Percentiles rank a stretch among this genome's conserved stretches.
These are phyloP conservation scores for Celoporthe dispersa DNA, from an alignment of 2,329 filamentous ascomycete species.

Conservation along the genomic window DNA sequence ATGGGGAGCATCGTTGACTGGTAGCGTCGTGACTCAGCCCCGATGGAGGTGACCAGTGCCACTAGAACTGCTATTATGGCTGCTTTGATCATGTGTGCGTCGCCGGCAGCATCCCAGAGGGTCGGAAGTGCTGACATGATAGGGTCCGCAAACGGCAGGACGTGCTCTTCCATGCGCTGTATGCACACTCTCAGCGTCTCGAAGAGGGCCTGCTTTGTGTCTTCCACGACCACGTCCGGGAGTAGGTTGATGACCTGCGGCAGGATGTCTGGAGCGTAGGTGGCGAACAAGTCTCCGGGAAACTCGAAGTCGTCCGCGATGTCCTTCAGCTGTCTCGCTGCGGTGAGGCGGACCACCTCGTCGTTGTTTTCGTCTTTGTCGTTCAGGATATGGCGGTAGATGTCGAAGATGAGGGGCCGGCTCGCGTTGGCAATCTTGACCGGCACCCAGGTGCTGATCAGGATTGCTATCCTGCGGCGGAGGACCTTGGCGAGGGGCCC, in stretches of 20 bases:
- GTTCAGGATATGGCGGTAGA: constrained; percentile 85
- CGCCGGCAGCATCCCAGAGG: constrained; percentile 81
- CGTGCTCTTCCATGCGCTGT: constrained; percentile 77
- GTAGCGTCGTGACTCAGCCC: constrained; percentile 75
- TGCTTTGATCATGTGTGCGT: constrained; percentile 90
- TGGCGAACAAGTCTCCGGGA: constrained; percentile 71
- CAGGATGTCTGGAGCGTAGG: constrained; percentile 76
- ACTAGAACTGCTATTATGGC: constrained; percentile 85
- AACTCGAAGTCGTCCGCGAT: constrained; percentile 88
- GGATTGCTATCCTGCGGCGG: constrained; percentile 82
- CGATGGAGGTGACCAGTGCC: constrained; percentile 85
- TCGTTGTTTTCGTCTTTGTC: constrained; percentile 81
- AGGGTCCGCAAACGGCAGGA: constrained; percentile 71
- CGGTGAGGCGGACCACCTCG: constrained; percentile 87
- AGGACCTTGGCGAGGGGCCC: constrained; percentile 75
- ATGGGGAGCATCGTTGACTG: constrained; percentile 82
- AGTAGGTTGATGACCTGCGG: constrained; percentile 77
- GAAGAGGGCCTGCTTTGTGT: constrained; percentile 88
- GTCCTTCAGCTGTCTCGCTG: constrained; percentile 80
- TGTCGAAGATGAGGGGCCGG: constrained; percentile 78
- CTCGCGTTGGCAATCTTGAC: constrained; percentile 73
- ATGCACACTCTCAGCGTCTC: constrained; percentile 85
- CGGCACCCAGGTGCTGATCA: constrained; percentile 87
- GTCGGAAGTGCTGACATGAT: constrained; percentile 80
- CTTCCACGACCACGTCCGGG: constrained; percentile 76